phyloP scores from a whole-genome alignment of 148 eudicot species.

The Drosera capensis region DNA sequence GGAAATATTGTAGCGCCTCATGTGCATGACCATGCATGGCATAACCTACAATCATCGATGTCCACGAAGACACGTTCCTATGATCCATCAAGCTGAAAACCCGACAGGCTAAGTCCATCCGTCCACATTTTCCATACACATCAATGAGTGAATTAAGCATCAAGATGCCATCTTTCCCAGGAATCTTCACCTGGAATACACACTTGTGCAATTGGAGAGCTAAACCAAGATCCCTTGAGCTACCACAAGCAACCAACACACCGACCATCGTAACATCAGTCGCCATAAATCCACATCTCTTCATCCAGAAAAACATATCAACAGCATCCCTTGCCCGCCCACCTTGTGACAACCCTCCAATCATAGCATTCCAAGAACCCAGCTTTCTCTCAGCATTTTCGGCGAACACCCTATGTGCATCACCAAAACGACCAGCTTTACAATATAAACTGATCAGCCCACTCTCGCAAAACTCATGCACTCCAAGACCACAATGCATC shows the following conservation, averaged over 20 bases:
- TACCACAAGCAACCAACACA: constrained; percentile 55
- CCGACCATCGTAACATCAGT: constrained; percentile 69
- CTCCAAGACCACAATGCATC: constrained; percentile 31
- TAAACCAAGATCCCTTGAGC: constrained; percentile 46
- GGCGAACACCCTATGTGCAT: constrained; percentile 57
- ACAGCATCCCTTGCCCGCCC: constrained; percentile 40
- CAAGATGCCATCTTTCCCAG: constrained; percentile 24
- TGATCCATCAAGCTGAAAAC: constrained; percentile 43
- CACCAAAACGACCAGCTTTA: constrained; percentile 33
- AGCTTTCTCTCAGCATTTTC: constrained; percentile 47
- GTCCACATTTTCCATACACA: constrained; percentile 80
- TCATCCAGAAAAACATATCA: constrained; percentile 39
- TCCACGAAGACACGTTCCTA: constrained; percentile 71
- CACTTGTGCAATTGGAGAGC: constrained; percentile 60
- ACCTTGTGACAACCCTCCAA: constrained; percentile 47
- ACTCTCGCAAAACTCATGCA: constrained; percentile 48
- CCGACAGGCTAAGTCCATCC: constrained; percentile 57
- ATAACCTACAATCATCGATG: constrained; percentile 73
- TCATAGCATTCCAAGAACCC: constrained; percentile 87
- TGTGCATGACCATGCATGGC: constrained; percentile 43
- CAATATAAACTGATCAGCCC: constrained; percentile 51
- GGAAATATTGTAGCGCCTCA: constrained; percentile 42
- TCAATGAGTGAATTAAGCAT: constrained; percentile 66
- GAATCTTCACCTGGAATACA: constrained; percentile 31
- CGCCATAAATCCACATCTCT: constrained; percentile 31